A percentile compares a stretch with the other conserved stretches of the same genome.
phyloP scores from a whole-genome alignment of 2,329 filamentous ascomycete genomes.

The Fusarium bulbicola region DNA sequence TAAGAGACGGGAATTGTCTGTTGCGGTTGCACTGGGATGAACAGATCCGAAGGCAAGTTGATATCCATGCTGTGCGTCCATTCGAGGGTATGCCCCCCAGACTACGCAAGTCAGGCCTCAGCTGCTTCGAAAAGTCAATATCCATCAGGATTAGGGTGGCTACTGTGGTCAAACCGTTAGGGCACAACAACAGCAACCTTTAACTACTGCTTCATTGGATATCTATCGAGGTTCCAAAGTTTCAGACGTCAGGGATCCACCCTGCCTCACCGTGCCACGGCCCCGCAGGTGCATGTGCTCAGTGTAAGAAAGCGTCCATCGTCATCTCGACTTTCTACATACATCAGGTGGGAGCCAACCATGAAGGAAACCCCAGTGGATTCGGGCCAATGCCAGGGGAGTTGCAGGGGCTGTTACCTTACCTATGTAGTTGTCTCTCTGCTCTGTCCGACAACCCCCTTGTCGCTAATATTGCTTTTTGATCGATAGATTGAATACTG shows the following conservation, averaged over 20 bases:
- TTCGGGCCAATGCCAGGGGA: conserved; percentile 33
- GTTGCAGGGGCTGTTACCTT: conserved; percentile 1
- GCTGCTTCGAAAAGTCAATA: background rate
- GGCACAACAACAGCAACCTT: conserved; percentile 40
- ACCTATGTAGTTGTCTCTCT: background rate
- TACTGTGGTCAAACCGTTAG: conserved; percentile 44
- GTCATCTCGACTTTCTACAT: conserved; percentile 35
- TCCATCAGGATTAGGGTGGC: background rate
- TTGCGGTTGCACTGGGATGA: conserved; percentile 19
- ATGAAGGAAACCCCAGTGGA: conserved; percentile 21
- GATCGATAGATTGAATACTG: conserved; percentile 34
- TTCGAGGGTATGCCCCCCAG: background rate
- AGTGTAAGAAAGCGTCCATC: conserved; percentile 33
- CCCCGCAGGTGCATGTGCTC: conserved; percentile 39
- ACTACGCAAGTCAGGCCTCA: background rate
- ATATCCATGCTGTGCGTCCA: conserved; percentile 4
- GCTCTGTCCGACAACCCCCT: conserved; percentile 25
- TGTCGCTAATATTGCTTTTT: conserved; percentile 36
- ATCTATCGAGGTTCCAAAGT: conserved; percentile 33
- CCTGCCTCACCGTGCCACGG: conserved; percentile 41
- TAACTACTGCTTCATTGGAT: conserved; percentile 40
- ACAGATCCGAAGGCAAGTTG: conserved; percentile 11
- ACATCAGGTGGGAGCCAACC: conserved; percentile 31
- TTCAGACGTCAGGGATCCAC: conserved; percentile 40
- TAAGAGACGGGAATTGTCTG: conserved; percentile 16